Evolutionary conservation across 2,329 filamentous ascomycete genomes (phyloP), one percentile per base, ranked within the genome.

Genomic region (Verticillium klebahnii): DNA sequence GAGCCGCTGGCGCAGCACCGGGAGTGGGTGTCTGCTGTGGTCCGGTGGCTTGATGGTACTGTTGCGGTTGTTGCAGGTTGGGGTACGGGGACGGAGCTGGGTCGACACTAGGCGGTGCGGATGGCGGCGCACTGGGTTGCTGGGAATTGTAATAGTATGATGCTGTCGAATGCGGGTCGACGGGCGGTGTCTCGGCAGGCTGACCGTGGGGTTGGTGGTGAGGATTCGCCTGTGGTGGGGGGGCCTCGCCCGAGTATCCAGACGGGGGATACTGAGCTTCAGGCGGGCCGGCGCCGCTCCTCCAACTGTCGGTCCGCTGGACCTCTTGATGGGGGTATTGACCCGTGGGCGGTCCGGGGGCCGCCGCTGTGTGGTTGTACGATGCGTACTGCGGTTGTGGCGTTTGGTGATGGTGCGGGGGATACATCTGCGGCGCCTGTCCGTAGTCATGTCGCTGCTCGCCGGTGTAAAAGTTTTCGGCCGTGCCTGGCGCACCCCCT

Each of bases 401-500:
- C 37, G 77, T 71, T 60, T 66, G 66, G 40, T 71, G 72, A 34
- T 67, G 68, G 34, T 69, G 80, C 40, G 78, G 78, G n/a, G 74
- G 73, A 64, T 87, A 88, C 40, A 81, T 78, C 59, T 84, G 83
- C 5, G 80, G 70, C 9, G 81, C 77, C 74, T 79, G 66, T 75
- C 73, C 58, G 75, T 82, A 82, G 40, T 78, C 77, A 15, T 73
- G 70, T 52, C 72, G 79, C 52, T 84, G 78, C 67, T 88, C 89
- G 39, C 86, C 86, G 15, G 87, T 91, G 73, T 97, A 97, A 73
- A 90, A 97, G 74, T 82, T 94, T 72, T 97, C 93, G 11, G 88
- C 87, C 1, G 83, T 75, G 55, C 69, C 75, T 14, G 82, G 75
- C 12, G 79, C 75, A 63, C 82, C 82, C 8, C 85, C 75, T 29